Evolutionary conservation across 2,329 filamentous ascomycete species (phyloP).

Genomic region (Hymenoscyphus occultus): DNA sequence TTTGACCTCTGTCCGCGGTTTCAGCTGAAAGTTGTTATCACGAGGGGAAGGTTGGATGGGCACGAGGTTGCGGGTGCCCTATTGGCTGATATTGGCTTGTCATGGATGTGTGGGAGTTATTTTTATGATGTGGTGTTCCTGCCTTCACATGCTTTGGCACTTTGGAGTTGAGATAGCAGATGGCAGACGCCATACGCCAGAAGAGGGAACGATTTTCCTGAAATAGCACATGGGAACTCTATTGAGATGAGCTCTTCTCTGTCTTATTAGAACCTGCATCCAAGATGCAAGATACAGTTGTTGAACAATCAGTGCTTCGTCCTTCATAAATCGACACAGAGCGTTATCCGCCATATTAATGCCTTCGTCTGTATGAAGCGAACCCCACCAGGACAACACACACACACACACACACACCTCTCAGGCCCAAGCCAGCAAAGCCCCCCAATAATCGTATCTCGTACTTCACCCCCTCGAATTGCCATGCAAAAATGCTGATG

Average conservation of each 20-base stretch:
- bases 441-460: background rate
- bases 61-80: background rate
- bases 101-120: no score
- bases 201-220: background rate
- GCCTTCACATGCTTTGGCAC: background rate
- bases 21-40: background rate
- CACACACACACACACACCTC: slow-evolving; percentile 1
- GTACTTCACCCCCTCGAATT: background rate
- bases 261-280: background rate
- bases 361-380: background rate
- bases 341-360: background rate
- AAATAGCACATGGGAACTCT: background rate
- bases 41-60: background rate
- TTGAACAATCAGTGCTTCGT: background rate
- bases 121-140: background rate
- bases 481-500: slow-evolving; percentile 1
- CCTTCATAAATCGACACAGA: background rate
- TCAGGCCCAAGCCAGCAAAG: background rate
- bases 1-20: background rate
- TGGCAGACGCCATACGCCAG: background rate
- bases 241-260: background rate
- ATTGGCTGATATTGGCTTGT: background rate
- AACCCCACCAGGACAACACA: slow-evolving; percentile 1
- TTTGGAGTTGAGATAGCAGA: background rate
- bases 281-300: background rate